Evolutionary conservation across 2,329 filamentous ascomycete species (phyloP), one percentile per base, ranked within the genome.

Genomic region (Pleomassaria siparia): DNA sequence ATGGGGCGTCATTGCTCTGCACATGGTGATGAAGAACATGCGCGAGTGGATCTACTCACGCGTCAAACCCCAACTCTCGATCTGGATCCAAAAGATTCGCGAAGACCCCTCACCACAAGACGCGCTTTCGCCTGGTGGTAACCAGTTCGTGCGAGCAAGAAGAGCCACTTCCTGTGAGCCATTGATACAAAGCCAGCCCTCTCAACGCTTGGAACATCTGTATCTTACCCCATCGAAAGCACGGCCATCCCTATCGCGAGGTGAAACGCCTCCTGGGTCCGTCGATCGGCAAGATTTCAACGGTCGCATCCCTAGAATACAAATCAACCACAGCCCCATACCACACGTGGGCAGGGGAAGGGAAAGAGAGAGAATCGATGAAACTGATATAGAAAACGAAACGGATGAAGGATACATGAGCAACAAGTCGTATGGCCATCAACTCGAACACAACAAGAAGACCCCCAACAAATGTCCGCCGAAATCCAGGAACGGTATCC

Each of bases 1-100:
- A 4, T 56, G 54, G 54, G 54, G 54, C 21, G 49, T 49, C 16
- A 42, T 54, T 3, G 28, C 32, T 28, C 33, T 56, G 13, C 51
- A 45, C n/a, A 46, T 43, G 32, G 29, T 51, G 8, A 39, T 56
- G 12, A 33, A 52, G 15, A 56, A 53, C 41, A 36, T 56, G 43
- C 43, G 24, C 12, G 25, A 52, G 25, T 56, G 54, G 54, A 49
- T 49, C 12, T 44, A 51, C 32, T n/a, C 18, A 18, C 20, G 22
- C 6, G 43, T 40, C n/a, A 46, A 28, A 20, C 47, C 47, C 16
- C 26, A 42, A 37, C 22, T 49, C 25, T 40, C 33, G 26, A 40
- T 40, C 40, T 44, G 41, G 40, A 44, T 49, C 18, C n/a, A 35
- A 12, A 44, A 28, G 33, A 35, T 49, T 24, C 35, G 29, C 18